Evolutionary conservation across 83 land plant genomes (phyloP).

Genomic region (Picea abies): DNA sequence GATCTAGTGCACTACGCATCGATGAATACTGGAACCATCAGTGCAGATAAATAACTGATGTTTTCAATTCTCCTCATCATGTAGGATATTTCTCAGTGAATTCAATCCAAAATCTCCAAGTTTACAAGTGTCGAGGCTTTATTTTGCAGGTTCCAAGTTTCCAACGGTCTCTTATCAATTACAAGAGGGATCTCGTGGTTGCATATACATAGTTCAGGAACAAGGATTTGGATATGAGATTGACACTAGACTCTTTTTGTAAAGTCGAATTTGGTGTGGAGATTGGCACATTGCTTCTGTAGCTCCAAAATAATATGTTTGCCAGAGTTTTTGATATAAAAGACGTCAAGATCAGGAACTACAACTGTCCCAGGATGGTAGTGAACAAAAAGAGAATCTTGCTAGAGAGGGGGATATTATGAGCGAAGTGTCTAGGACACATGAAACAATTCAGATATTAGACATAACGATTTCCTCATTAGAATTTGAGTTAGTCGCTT

Average conservation of each 20-base stretch:
- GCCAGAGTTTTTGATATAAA: slow-evolving; percentile 74
- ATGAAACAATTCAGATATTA: background rate
- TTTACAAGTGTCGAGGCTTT: too few species aligned
- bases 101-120: too few species aligned
- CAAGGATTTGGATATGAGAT: too few species aligned
- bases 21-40: too few species aligned
- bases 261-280: slow-evolving; percentile 96
- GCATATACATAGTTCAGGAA: too few species aligned
- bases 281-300: slow-evolving; percentile 72
- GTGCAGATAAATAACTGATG: too few species aligned
- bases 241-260: slow-evolving; percentile 30
- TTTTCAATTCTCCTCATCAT: too few species aligned
- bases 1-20: too few species aligned
- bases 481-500: slow-evolving; percentile 49
- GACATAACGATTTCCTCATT: slow-evolving; percentile 51
- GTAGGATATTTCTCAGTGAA: too few species aligned
- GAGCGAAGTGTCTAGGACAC: slow-evolving; percentile 49
- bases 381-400: slow-evolving; percentile 40
- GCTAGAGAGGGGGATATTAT: slow-evolving; percentile 36
- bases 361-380: slow-evolving; percentile 3
- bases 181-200: too few species aligned
- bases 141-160: too few species aligned
- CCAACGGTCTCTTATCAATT: too few species aligned
- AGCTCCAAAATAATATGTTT: slow-evolving; percentile 50
- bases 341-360: background rate